Base-by-base conservation (phyloP, 2,329 filamentous ascomycete species). In the Scedosporium minutisporum region DNA sequence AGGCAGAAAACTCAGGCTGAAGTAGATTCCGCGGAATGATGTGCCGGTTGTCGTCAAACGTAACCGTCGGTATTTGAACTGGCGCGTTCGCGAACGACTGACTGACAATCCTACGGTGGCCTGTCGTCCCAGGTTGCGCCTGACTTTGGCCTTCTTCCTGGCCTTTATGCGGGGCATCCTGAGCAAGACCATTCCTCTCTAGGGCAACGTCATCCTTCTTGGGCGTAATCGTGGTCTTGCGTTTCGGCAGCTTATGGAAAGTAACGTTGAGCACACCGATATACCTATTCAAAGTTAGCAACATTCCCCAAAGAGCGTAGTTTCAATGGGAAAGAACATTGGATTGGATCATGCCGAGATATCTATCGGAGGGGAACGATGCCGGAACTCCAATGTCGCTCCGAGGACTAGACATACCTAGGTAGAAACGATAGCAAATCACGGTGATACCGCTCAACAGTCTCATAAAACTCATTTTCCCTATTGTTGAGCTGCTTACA, bases 381-480 rank as follows among this genome's bases (percentile, higher is more conserved):
- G 6, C 16, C n/a, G 44, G n/a, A 48, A 48, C 44, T 23, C n/a
- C 44, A 21, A 23, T 18, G 46, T 9, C 9, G 68, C 73, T 67
- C 74, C 68, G 33, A 38, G 33, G 33, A 38, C 33, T 38, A 14
- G 62, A 73, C 78, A 66, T 78, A 89, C 87, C 93, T 91, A 66
- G 95, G 95, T 66, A 99, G 81, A 72, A 97, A 99, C 51, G 89
- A 86, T 64, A 99, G 78, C 69, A 99, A 82, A 71, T 96, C 89
- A 66, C 92, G 90, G 74, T 99, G 93, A 67, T 91, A 86, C 70
- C 86, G 87, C 78, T 99, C 95, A 69, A 97, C 91, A 62, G 88
- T 95, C 76, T 99, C 95, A 74, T 99, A 99, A 72, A 99, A 99
- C 76, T 96, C 91, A 75, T 99, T 99, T 73, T 99, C 95, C 70